Percentiles rank a stretch among this genome's conserved stretches.
Evolutionary conservation across 495 filamentous ascomycete species (phyloP).

Genomic region (Podospora anserina): DNA sequence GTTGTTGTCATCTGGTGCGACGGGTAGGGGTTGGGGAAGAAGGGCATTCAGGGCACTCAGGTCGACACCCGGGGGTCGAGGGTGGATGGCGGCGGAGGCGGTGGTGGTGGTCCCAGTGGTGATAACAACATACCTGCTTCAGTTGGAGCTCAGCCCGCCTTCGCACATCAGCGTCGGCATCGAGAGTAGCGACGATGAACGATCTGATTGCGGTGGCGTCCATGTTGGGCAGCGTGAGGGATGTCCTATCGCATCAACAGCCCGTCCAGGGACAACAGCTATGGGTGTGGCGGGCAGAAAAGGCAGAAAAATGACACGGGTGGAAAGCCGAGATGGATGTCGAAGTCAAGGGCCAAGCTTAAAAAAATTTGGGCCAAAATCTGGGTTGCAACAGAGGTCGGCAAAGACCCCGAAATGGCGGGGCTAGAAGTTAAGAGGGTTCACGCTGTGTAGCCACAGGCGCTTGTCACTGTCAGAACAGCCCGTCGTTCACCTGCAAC

Average conservation of each 20-base stretch:
- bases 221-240: constrained; percentile 54
- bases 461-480: constrained; percentile 14
- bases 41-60: background rate
- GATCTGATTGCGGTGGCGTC: constrained; percentile 81
- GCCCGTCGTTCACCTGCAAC: constrained; percentile 5
- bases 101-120: background rate
- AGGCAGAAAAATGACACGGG: constrained; percentile 10
- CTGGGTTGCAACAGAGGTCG: constrained; percentile 17
- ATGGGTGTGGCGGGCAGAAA: constrained; percentile 17
- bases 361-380: constrained; percentile 42
- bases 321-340: constrained; percentile 25
- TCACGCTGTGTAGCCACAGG: constrained; percentile 20
- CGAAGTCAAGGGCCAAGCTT: constrained; percentile 23
- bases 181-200: constrained; percentile 84
- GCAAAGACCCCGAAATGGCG: constrained; percentile 26
- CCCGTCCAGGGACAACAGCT: constrained; percentile 15
- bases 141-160: constrained; percentile 87
- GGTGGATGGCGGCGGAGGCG: too few species aligned
- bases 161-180: constrained; percentile 78
- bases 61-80: background rate
- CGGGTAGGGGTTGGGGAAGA: background rate
- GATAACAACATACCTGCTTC: constrained; percentile 72
- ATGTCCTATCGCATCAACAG: constrained; percentile 33
- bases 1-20: background rate
- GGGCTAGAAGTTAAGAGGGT: constrained; percentile 23